Evolutionary conservation across 495 filamentous ascomycete genomes (phyloP), one percentile per base, ranked within the genome.

Genomic region (Hypoxylon rickii): DNA sequence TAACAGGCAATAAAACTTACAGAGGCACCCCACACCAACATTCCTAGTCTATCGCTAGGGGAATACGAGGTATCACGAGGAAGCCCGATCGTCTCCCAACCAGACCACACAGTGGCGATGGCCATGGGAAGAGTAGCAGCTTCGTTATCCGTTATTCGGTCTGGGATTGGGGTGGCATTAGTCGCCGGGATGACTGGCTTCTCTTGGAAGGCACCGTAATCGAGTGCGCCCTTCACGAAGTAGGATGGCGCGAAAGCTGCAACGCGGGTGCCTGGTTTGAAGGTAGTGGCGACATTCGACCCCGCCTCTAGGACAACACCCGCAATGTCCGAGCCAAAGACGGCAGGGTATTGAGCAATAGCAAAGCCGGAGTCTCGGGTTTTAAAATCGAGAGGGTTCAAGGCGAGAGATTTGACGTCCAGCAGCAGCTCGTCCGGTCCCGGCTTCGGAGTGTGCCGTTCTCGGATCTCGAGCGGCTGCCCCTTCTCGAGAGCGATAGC

Each of bases 371-470:
- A 54, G 16, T 73, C 66, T 18, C 70, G 76, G 64, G 72, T 70
- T 29, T 48, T 15, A 37, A 13, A 55, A 61, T 81, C 78, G 55
- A 76, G 56, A 1, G 76, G 77, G 59, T 82, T 83, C 40, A 83
- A 62, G 18, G 78, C 78, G 18, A 82, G 46, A 15, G 79, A 70
- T 48, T 79, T 75, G 51, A 77, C 72, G 6, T 58, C 66, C 51
- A 82, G 69, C 26, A 82, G 75, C 56, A 83, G 66, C 29, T 82
- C 76, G 26, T 61, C 63, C 18, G 77, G 74, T 2, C 77, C 79
- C 47, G 72, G 76, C 13, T 70, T 74, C 3, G 74, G 76, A 0
- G 74, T 79, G 8, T 58, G 59, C 11, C 73, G 71, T 11, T 63
- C 17, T 46, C 68, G 51, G 10, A 78, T 11, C 48, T 62, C 37